A percentile compares a stretch with the other conserved stretches of the same genome.
phyloP scores from a whole-genome alignment of 345 rosid species.

The Pugionium cornutum region DNA sequence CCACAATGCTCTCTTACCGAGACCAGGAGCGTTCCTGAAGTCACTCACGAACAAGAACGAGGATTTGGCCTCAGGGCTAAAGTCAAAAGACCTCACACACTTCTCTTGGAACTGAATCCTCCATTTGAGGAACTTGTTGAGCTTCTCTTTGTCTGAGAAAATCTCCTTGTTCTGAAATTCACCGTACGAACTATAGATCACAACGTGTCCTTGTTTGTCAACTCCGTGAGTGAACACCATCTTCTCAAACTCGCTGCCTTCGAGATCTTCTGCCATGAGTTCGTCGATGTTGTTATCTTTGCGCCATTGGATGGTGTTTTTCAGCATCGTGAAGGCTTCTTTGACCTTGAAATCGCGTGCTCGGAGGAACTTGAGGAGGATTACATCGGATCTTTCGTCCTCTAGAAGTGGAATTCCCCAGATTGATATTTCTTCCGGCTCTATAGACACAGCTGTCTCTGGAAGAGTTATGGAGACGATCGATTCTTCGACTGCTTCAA shows the following conservation, averaged over 20 bases:
- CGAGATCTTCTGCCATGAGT: constrained; percentile 53
- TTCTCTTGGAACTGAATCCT: constrained; percentile 37
- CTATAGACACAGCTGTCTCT: constrained; percentile 31
- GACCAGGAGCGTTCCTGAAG: constrained; percentile 31
- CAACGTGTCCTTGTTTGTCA: constrained; percentile 81
- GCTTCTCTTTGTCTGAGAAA: constrained; percentile 73
- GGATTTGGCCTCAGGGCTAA: constrained; percentile 58
- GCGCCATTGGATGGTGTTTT: constrained; percentile 43
- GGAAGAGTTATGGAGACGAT: constrained; percentile 36
- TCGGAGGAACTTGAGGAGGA: constrained; percentile 44
- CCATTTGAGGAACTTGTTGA: constrained; percentile 66
- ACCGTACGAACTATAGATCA: constrained; percentile 79
- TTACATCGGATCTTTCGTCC: constrained; percentile 42
- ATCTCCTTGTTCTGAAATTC: constrained; percentile 75
- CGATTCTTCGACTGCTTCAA: constrained; percentile 37
- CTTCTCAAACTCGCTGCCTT: constrained; percentile 75
- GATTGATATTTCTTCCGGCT: constrained; percentile 43
- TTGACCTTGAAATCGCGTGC: too few species aligned
- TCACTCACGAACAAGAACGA: constrained; percentile 72
- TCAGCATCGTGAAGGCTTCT: constrained; percentile 27
- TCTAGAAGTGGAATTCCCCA: constrained; percentile 43
- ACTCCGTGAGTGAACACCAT: constrained; percentile 75
- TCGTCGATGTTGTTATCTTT: constrained; percentile 63
- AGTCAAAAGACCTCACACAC: constrained; percentile 74
- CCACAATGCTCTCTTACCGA: constrained; percentile 63